These are phyloP conservation scores for Amorphotheca resinae DNA, from an alignment of 495 filamentous ascomycete genomes.

Conservation along the genomic window DNA sequence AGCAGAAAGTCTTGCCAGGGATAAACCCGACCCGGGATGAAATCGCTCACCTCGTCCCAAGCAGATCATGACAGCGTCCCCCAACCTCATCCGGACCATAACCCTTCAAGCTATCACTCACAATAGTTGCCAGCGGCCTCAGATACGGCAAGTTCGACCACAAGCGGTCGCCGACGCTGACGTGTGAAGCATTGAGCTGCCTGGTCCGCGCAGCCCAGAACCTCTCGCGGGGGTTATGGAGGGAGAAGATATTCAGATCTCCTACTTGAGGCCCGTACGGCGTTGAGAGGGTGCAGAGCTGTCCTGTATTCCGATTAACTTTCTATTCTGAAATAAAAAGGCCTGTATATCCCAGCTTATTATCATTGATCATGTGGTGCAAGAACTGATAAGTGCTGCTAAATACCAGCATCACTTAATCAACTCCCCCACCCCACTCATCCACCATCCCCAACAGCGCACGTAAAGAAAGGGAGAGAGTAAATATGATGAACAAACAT, in stretches of 20 bases:
- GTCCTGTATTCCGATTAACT: slow-evolving; percentile 29
- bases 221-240: slow-evolving; percentile 59
- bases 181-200: slow-evolving; percentile 64
- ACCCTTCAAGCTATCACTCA: slow-evolving; percentile 50
- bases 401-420: too few species aligned
- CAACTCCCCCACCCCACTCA: too few species aligned
- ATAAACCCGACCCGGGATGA: too few species aligned
- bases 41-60: too few species aligned
- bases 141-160: slow-evolving; percentile 70
- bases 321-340: too few species aligned
- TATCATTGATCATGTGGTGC: too few species aligned
- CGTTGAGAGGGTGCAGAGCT: slow-evolving; percentile 57
- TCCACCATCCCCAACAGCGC: too few species aligned
- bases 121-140: slow-evolving; percentile 59
- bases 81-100: slow-evolving; percentile 39
- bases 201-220: slow-evolving; percentile 72
- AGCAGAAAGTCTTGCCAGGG: neutral
- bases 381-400: too few species aligned
- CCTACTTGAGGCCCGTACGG: slow-evolving; percentile 68
- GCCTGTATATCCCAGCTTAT: too few species aligned
- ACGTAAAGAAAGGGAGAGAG: neutral
- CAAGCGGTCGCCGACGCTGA: slow-evolving; percentile 54
- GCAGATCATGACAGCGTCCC: slow-evolving; percentile 57
- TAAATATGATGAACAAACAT: neutral
- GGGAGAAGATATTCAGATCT: slow-evolving; percentile 72